Percentiles rank a stretch among this genome's conserved stretches.
These are phyloP conservation scores for Pseudogymnoascus sp. DNA, from an alignment of 2,329 filamentous ascomycete species.

Conservation along the genomic window DNA sequence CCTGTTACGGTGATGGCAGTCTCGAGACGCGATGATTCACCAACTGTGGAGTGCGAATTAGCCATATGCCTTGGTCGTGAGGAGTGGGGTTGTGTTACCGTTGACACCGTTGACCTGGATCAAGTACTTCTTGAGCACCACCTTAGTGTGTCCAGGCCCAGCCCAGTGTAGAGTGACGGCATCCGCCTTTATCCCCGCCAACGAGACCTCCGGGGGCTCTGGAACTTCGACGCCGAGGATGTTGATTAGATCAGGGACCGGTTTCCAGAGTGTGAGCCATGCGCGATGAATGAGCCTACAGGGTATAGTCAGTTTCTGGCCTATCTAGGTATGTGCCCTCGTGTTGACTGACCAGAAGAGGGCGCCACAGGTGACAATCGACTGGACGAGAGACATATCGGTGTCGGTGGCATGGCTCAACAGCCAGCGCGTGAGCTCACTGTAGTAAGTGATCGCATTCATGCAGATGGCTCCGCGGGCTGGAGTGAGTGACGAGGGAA, in stretches of 20 bases:
- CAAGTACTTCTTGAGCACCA: constrained; percentile 71
- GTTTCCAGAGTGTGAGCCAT: constrained; percentile 82
- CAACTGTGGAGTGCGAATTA: constrained; percentile 48
- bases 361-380: constrained; percentile 27
- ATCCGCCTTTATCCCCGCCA: constrained; percentile 81
- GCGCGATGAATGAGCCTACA: constrained; percentile 75
- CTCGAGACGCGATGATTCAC: constrained; percentile 73
- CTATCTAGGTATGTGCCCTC: neutral
- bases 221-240: constrained; percentile 93
- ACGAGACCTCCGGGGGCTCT: constrained; percentile 77
- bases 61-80: neutral
- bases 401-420: constrained; percentile 28
- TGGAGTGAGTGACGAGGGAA: neutral
- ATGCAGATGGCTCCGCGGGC: constrained; percentile 22
- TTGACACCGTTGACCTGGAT: constrained; percentile 92
- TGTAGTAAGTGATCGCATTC: constrained; percentile 27
- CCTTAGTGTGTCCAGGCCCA: constrained; percentile 54
- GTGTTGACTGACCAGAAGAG: constrained; percentile 25
- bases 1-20: constrained; percentile 88
- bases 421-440: constrained; percentile 28
- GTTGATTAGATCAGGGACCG: constrained; percentile 81
- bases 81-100: constrained; percentile 46
- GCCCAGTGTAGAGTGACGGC: constrained; percentile 91
- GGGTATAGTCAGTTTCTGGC: neutral
- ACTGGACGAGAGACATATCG: constrained; percentile 30